Percentiles rank a stretch among this genome's conserved stretches.
Conservation (phyloP, 768 basidiomycete species). For the Suillus cothurnatus region DNA sequence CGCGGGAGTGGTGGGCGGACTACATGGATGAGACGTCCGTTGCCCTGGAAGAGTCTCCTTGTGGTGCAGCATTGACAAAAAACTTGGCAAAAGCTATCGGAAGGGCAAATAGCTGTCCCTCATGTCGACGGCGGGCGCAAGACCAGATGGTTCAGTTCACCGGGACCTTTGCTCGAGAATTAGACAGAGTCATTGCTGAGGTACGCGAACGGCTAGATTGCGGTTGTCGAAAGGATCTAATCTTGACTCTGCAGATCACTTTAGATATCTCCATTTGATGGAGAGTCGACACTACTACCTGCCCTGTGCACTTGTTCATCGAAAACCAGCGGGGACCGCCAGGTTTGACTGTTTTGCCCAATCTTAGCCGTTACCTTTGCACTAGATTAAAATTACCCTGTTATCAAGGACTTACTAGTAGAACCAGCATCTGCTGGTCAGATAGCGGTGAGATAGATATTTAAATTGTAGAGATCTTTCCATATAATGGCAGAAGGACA, state of each 20-base stretch:
- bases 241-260: not conserved
- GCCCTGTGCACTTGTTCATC: not conserved
- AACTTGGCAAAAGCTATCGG: conserved; percentile 20
- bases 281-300: not conserved
- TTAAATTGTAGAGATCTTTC: not conserved
- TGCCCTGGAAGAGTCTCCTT: conserved; percentile 26
- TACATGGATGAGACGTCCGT: conserved; percentile 31
- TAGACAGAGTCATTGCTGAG: conserved; percentile 19
- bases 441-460: not conserved
- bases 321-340: not conserved
- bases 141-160: conserved; percentile 25
- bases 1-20: conserved; percentile 34
- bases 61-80: conserved; percentile 20
- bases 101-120: conserved; percentile 20
- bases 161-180: conserved; percentile 24
- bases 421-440: not conserved
- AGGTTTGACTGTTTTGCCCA: not conserved
- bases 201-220: conserved; percentile 18
- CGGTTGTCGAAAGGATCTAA: not conserved
- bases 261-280: not conserved
- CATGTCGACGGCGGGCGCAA: conserved; percentile 21
- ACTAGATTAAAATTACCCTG: not conserved
- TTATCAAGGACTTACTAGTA: not conserved
- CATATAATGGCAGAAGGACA: not conserved
- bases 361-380: not conserved